These are phyloP conservation scores for Fusarium ambrosium DNA, from an alignment of 2,329 filamentous ascomycete genomes.

Conservation along the genomic window DNA sequence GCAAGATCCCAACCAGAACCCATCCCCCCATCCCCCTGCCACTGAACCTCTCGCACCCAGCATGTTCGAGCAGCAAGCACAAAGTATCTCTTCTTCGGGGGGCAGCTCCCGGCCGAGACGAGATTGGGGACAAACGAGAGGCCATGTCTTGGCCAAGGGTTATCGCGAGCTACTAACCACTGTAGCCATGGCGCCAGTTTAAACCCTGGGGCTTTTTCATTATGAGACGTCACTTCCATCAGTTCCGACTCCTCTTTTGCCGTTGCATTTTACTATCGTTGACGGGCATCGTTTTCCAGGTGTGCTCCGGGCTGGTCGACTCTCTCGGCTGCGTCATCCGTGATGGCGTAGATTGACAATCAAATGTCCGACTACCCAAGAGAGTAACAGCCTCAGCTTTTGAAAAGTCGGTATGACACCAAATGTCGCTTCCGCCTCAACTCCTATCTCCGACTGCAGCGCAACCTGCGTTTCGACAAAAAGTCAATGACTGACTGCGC, in stretches of 20 bases:
- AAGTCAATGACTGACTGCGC: conserved; percentile 25
- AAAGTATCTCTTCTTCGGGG: conserved; percentile 3
- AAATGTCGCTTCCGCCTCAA: conserved; percentile 15
- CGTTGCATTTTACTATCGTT: conserved; percentile 12
- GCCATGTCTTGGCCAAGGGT: neutral
- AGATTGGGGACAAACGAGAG: conserved; percentile 4
- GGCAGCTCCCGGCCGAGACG: conserved; percentile 4
- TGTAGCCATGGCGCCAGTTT: neutral
- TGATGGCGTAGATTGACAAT: conserved; percentile 16
- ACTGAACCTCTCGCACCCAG: conserved; percentile 11
- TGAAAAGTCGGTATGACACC: conserved; percentile 2
- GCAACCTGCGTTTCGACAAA: neutral
- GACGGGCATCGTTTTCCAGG: conserved; percentile 18
- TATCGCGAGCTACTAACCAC: conserved; percentile 5
- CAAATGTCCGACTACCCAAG: neutral
- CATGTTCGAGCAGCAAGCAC: neutral
- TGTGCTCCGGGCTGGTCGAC: conserved; percentile 2
- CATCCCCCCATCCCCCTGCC: conserved; percentile 21
- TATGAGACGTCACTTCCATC: conserved; percentile 33
- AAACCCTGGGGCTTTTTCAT: conserved; percentile 10
- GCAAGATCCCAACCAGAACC: conserved; percentile 25
- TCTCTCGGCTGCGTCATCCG: conserved; percentile 28
- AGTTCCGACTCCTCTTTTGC: neutral
- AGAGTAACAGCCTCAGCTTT: neutral
- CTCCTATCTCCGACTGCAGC: conserved; percentile 3